These are phyloP conservation scores for Chaetomium sp. DNA, from an alignment of 2,329 filamentous ascomycete species.

Conservation along the genomic window DNA sequence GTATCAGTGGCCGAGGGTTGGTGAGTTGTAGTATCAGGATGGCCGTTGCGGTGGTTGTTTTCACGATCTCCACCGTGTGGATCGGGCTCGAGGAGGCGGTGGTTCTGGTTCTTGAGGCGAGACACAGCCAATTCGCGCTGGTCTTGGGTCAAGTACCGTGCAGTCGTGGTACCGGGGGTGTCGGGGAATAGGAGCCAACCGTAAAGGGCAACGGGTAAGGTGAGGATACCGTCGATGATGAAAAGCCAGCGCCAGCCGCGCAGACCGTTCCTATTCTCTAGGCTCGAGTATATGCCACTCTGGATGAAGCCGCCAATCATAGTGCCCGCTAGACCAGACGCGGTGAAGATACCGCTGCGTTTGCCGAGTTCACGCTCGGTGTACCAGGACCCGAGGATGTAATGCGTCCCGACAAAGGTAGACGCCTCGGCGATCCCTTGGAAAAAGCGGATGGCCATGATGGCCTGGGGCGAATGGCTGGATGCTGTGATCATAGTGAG, in stretches of 20 bases:
- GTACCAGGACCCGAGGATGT: slow-evolving; percentile 57
- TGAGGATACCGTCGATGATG: slow-evolving; percentile 48
- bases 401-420: slow-evolving; percentile 53
- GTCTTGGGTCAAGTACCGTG: slow-evolving; percentile 39
- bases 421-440: slow-evolving; percentile 49
- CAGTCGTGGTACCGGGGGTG: slow-evolving; percentile 43
- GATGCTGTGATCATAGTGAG: slow-evolving; percentile 57
- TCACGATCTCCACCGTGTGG: not conserved
- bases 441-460: slow-evolving; percentile 55
- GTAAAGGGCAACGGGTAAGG: slow-evolving; percentile 49
- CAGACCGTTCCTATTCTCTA: slow-evolving; percentile 42
- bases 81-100: not conserved
- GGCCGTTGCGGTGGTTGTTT: not conserved
- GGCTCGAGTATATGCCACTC: slow-evolving; percentile 41
- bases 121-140: slow-evolving; percentile 33
- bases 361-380: slow-evolving; percentile 55
- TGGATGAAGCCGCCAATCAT: slow-evolving; percentile 60
- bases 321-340: slow-evolving; percentile 52
- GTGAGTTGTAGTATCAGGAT: not conserved
- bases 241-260: slow-evolving; percentile 52
- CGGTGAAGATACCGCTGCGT: slow-evolving; percentile 54
- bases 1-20: not conserved
- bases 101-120: slow-evolving; percentile 28
- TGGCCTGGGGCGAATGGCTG: slow-evolving; percentile 42
- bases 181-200: slow-evolving; percentile 50